A percentile compares a stretch with the other conserved stretches of the same genome.
Conservation (phyloP, 495 filamentous ascomycete species). For the Sporormia fimetaria region DNA sequence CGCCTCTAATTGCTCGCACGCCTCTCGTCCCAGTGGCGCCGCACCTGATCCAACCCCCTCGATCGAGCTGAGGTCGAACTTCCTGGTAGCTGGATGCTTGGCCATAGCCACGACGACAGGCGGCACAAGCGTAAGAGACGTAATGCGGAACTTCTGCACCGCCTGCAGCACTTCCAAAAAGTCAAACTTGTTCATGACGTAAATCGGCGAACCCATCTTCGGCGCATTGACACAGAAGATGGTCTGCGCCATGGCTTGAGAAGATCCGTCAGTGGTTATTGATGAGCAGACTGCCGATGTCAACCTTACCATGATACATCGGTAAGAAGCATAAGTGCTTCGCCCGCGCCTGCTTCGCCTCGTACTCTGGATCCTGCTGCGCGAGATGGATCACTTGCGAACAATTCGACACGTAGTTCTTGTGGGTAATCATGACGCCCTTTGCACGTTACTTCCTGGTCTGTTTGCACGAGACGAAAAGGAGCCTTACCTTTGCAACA, state of each 20-base stretch:
- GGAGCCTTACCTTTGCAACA: too few relatives aligned
- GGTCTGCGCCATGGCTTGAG: slow-evolving; percentile 49
- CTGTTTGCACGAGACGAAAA: too few relatives aligned
- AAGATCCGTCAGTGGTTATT: slow-evolving; percentile 47
- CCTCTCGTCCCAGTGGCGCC: slow-evolving; percentile 41
- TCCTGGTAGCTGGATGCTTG: slow-evolving; percentile 51
- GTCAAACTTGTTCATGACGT: slow-evolving; percentile 65
- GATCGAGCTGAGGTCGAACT: slow-evolving; percentile 60
- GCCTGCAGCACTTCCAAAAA: slow-evolving; percentile 57
- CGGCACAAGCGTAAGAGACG: slow-evolving; percentile 49
- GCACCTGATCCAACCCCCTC: slow-evolving; percentile 45
- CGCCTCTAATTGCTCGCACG: slow-evolving; percentile 46
- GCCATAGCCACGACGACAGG: slow-evolving; percentile 62
- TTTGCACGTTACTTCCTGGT: too few relatives aligned
- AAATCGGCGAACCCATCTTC: slow-evolving; percentile 38
- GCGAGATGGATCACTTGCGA: slow-evolving; percentile 41
- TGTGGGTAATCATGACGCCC: slow-evolving; percentile 69
- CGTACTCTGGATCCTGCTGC: slow-evolving; percentile 36
- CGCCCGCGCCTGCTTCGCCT: slow-evolving; percentile 27
- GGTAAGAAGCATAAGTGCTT: slow-evolving; percentile 54
- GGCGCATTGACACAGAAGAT: slow-evolving; percentile 38
- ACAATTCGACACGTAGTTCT: slow-evolving; percentile 60
- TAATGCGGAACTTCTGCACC: slow-evolving; percentile 58
- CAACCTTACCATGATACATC: too few relatives aligned
- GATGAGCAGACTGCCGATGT: background rate